Conservation (phyloP, 2,329 filamentous ascomycete species). For the Xylariaceae sp. region DNA sequence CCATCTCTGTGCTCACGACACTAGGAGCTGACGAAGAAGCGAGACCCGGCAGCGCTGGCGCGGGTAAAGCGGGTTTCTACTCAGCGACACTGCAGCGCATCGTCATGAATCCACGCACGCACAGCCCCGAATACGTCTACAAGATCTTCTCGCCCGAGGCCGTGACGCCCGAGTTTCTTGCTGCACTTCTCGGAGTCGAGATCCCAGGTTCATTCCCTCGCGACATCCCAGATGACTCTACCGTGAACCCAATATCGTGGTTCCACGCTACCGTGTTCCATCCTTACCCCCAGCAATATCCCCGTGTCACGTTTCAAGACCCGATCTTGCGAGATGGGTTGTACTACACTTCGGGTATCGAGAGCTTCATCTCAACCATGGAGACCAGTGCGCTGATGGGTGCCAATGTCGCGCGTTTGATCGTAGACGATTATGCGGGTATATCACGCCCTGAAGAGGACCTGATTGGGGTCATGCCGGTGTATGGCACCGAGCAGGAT, state of each 20-base stretch:
- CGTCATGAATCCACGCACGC: constrained; percentile 57
- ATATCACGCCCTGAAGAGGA: constrained; percentile 7
- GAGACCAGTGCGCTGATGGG: constrained; percentile 93
- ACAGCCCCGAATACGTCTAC: constrained; percentile 54
- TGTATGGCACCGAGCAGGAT: too few species aligned
- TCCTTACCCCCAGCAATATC: constrained; percentile 81
- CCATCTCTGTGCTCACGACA: constrained; percentile 78
- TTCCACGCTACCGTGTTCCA: constrained; percentile 73
- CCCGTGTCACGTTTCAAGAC: constrained; percentile 83
- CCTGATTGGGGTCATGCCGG: constrained; percentile 5
- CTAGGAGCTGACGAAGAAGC: constrained; percentile 58
- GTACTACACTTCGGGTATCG: constrained; percentile 74
- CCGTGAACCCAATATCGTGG: constrained; percentile 63
- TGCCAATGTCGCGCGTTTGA: constrained; percentile 71
- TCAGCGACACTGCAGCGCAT: constrained; percentile 72
- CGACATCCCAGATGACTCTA: constrained; percentile 27
- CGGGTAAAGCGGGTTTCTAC: constrained; percentile 76
- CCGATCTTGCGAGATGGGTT: constrained; percentile 62
- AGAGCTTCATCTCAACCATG: constrained; percentile 96
- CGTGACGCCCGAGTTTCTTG: constrained; percentile 51
- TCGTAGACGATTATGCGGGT: constrained; percentile 54
- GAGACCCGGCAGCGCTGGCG: constrained; percentile 50
- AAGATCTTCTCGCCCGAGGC: constrained; percentile 60
- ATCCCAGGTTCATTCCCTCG: constrained; percentile 40
- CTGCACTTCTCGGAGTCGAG: constrained; percentile 45